These are phyloP conservation scores for Pulveroboletus sp. DNA, from an alignment of 768 basidiomycete genomes.

Conservation along the genomic window DNA sequence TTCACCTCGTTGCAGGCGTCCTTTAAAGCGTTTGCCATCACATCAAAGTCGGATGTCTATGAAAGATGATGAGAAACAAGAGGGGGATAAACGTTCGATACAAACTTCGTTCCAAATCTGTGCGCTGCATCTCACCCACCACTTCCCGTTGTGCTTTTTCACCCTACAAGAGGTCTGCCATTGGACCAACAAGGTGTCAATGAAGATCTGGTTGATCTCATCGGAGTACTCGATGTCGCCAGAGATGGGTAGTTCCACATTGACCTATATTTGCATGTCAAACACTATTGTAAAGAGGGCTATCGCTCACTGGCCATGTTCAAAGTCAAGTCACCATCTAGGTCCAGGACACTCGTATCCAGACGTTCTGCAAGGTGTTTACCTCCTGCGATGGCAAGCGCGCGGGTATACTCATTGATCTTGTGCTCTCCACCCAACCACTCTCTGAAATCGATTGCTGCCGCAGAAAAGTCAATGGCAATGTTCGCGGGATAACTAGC, in stretches of 20 bases:
- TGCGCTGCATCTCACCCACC: conserved; percentile 32
- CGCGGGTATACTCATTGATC: conserved; percentile 70
- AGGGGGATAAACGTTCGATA: neutral
- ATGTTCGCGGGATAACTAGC: neutral
- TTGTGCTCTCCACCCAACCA: conserved; percentile 73
- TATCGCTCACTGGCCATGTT: conserved; percentile 54
- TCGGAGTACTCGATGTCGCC: conserved; percentile 20
- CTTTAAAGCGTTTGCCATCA: conserved; percentile 25
- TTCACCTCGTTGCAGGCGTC: conserved; percentile 21
- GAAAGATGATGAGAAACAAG: neutral
- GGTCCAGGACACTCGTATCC: conserved; percentile 63
- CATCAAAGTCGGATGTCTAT: conserved; percentile 33
- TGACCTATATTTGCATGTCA: conserved; percentile 28
- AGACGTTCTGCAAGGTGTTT: conserved; percentile 54
- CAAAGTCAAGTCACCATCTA: conserved; percentile 55
- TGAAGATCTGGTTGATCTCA: conserved; percentile 14
- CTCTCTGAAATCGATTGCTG: conserved; percentile 71
- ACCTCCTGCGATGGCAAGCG: conserved; percentile 67
- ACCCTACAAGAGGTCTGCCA: conserved; percentile 20
- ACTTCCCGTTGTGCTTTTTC: conserved; percentile 26
- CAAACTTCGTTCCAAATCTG: conserved; percentile 34
- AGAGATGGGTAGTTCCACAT: conserved; percentile 39
- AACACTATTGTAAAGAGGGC: neutral
- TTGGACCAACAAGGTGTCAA: conserved; percentile 17
- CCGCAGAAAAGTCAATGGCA: conserved; percentile 5